Evolutionary conservation across 2,329 filamentous ascomycete species (phyloP), one percentile per base, ranked within the genome.

Genomic region (Lasiodiplodia citricola): DNA sequence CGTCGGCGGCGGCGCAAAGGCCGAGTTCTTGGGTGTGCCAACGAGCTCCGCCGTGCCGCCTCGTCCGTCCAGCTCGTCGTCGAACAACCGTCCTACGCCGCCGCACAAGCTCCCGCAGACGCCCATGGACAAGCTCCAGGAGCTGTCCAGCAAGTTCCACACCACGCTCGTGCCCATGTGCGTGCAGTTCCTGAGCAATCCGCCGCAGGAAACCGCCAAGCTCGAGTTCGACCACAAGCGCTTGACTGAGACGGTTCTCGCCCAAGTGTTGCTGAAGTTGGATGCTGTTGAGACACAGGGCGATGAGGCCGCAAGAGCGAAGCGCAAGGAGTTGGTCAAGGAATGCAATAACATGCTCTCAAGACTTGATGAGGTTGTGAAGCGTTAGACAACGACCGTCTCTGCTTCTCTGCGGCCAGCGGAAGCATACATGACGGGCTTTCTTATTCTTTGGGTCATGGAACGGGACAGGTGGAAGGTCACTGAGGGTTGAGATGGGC

Each of bases 201-300:
- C 92, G 13, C 92, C 92, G 0, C 76, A 80, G 3, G 91, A 93
- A 64, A 74, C 81, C 50, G 89, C 90, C 78, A 93, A 91, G 83
- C 83, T 87, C 62, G 86, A 87, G 16, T 92, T 93, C 41, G 91
- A 94, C 75, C 90, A 95, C 77, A 89, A 91, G 77, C 90, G 87
- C 76, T 79, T 96, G 21, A 90, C 88, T 4, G 92, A 96, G 82
- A 92, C 90, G 4, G 86, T 94, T 50, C 84, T 96, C 83, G 88
- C 90, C 70, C 91, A 94, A 73, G 88, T 94, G 2, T 75, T 95
- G 47, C 80, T 96, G 71, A 95, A 94, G 81, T 79, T 93, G 50
- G 92, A 96, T 76, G 89, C 86, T 25, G 88, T 95, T 2, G 91
- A 95, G 73, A 90, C 90, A 0, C 90, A 91, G 58, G 91, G 91